Evolutionary conservation across 192 early-diverging fungal genomes (phyloP), one percentile per base, ranked within the genome.

Genomic region (Allomyces arbusculus): DNA sequence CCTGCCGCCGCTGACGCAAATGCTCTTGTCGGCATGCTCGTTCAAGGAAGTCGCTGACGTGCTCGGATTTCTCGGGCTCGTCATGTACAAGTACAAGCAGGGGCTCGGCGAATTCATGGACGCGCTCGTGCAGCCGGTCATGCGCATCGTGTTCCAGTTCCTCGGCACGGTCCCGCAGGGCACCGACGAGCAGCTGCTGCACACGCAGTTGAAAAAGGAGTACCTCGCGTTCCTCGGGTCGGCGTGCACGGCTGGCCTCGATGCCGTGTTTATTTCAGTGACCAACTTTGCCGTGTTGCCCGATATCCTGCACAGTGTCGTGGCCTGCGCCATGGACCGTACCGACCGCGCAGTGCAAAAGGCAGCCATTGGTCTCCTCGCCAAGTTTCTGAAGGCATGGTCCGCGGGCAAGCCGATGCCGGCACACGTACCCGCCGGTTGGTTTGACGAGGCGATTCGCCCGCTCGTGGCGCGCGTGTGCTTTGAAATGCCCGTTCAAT

Each of bases 21-120:
- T 86, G 22, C 69, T 97, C 16, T 70, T 95, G 25, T 80, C 79
- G 23, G 86, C 85, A 61, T 87, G 88, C 68, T 78, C 83, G 4
- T 77, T 90, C 12, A 79, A 84, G 61, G 91, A 95, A 75, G 72
- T 92, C 24, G 73, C 86, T 22, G 91, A 94, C 70, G 84, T 94
- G 66, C 75, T 95, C 65, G 87, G 87, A 10, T 91, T 94, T 69
- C 80, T 95, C 63, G 83, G 82, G 16, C 77, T 86, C 63, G 76
- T 92, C 63, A 84, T 88, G n/a, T 86, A 91, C 78, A 94, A 94
- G 74, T 95, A 91, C 77, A 91, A 92, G 79, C 84, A 86, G 63
- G 65, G 73, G 63, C 69, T 73, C 11, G 75, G 62, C 50, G 69
- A 63, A 10, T 71, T 70, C 16, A 69, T 78, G 26, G 79, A 87